Evolutionary conservation across 495 filamentous ascomycete genomes (phyloP).

Genomic region (Penicillium longicatenatum): DNA sequence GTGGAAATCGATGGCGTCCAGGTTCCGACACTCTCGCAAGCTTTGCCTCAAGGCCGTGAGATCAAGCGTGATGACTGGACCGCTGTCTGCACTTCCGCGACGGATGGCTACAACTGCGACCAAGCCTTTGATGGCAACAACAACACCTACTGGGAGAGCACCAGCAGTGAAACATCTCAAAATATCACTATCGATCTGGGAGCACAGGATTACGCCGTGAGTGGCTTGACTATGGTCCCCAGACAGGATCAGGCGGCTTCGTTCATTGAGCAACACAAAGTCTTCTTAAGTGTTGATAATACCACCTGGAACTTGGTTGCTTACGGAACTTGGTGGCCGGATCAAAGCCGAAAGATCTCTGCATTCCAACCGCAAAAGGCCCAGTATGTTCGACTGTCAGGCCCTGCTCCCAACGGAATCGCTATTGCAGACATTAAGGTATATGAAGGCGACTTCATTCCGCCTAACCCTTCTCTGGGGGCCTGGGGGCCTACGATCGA

Average conservation of each 20-base stretch:
- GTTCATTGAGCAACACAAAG: conserved; percentile 26
- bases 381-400: conserved; percentile 37
- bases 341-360: conserved; percentile 37
- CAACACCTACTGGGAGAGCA: conserved; percentile 8
- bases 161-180: neutral
- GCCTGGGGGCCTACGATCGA: conserved; percentile 51
- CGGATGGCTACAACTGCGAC: neutral
- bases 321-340: conserved; percentile 46
- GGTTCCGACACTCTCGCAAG: conserved; percentile 8
- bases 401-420: conserved; percentile 32
- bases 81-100: neutral
- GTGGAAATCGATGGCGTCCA: neutral
- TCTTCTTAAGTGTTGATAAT: conserved; percentile 41
- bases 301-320: conserved; percentile 40
- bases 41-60: conserved; percentile 6
- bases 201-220: neutral
- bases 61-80: neutral
- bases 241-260: conserved; percentile 1
- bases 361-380: conserved; percentile 38
- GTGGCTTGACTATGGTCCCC: conserved; percentile 11
- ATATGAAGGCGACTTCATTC: conserved; percentile 12
- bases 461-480: conserved; percentile 19
- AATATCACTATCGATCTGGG: conserved; percentile 9
- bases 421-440: conserved; percentile 29
- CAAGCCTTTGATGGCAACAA: conserved; percentile 4